Evolutionary conservation across 225 moss, liverwort and hornwort species (phyloP).

Genomic region (Marchantia paleacea): DNA sequence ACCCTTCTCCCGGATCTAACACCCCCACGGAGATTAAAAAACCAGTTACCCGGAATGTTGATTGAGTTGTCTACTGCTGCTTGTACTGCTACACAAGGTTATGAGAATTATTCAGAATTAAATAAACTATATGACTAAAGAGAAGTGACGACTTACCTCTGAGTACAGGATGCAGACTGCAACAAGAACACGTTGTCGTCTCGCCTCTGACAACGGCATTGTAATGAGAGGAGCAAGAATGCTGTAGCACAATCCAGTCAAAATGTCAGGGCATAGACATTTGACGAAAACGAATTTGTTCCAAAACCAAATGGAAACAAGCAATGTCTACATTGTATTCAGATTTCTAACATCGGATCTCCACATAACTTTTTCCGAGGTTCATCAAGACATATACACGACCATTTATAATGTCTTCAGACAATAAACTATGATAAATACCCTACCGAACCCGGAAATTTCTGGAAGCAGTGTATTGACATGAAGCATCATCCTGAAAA

Average conservation of each 20-base stretch:
- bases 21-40: too few relatives aligned
- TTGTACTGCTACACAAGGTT: too few relatives aligned
- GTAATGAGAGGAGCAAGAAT: conserved; percentile 92
- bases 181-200: conserved; percentile 96
- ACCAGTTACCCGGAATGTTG: too few relatives aligned
- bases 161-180: conserved; percentile 90
- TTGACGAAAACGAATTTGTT: background rate
- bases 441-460: background rate
- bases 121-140: too few relatives aligned
- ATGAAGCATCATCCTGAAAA: background rate
- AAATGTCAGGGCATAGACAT: background rate
- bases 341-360: background rate
- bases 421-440: background rate
- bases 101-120: too few relatives aligned
- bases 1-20: too few relatives aligned
- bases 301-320: background rate
- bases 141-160: conserved; percentile 49
- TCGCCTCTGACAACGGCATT: conserved; percentile 89
- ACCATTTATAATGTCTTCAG: background rate
- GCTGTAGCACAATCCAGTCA: conserved; percentile 40
- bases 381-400: background rate
- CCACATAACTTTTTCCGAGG: background rate
- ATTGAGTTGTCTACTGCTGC: too few relatives aligned
- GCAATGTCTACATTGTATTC: background rate
- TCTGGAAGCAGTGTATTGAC: too few relatives aligned